A percentile compares a stretch with the other conserved stretches of the same genome.
Conservation (phyloP, 345 rosid genomes). For the Pugionium dolabratum region DNA sequence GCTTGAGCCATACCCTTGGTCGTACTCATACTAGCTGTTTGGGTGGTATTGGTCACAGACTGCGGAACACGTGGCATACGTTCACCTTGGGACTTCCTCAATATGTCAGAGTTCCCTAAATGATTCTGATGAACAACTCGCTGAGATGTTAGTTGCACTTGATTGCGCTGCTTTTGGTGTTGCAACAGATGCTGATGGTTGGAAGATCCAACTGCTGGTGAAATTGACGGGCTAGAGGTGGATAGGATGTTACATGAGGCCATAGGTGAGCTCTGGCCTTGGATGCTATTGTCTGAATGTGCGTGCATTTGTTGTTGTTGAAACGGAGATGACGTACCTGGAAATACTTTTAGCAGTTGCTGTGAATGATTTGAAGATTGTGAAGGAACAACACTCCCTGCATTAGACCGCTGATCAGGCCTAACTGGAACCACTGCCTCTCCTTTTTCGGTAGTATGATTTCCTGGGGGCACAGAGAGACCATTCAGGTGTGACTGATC, state of each 20-base stretch:
- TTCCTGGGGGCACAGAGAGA: slow-evolving; percentile 53
- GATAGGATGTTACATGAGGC: slow-evolving; percentile 51
- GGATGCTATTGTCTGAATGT: slow-evolving; percentile 60
- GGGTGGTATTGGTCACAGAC: slow-evolving; percentile 46
- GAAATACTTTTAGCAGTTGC: slow-evolving; percentile 54
- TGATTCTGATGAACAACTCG: slow-evolving; percentile 66
- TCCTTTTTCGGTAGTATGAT: slow-evolving; percentile 71
- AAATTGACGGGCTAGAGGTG: slow-evolving; percentile 50
- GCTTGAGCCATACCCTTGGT: slow-evolving; percentile 44
- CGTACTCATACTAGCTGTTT: slow-evolving; percentile 41
- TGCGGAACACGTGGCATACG: slow-evolving; percentile 52
- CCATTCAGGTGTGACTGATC: slow-evolving; percentile 84
- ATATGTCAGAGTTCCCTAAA: slow-evolving; percentile 49
- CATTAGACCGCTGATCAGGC: slow-evolving; percentile 64
- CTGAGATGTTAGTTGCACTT: slow-evolving; percentile 55
- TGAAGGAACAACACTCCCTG: slow-evolving; percentile 56
- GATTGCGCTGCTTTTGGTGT: slow-evolving; percentile 64
- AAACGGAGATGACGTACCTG: slow-evolving; percentile 52
- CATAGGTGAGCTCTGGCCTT: slow-evolving; percentile 56
- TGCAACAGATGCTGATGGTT: slow-evolving; percentile 48
- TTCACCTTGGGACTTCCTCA: slow-evolving; percentile 61
- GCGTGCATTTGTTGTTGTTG: slow-evolving; percentile 64
- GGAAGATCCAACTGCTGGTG: slow-evolving; percentile 45
- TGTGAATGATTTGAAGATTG: slow-evolving; percentile 62
- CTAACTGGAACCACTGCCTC: slow-evolving; percentile 56